phyloP scores from a whole-genome alignment of 208 protist species.

The Leishmania turanica region DNA sequence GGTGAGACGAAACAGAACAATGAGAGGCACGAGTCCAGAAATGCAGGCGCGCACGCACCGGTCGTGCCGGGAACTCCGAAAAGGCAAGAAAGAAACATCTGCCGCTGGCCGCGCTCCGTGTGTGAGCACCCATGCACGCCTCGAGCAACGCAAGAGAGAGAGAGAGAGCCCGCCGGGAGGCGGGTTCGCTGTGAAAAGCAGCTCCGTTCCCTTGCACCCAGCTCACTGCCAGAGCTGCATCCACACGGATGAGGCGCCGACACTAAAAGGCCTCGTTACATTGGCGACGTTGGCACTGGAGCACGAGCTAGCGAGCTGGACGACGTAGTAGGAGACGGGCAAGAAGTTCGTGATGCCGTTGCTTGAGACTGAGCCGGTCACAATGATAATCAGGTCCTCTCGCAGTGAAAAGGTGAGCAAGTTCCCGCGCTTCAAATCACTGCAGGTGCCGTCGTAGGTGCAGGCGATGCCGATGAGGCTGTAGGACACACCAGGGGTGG shows the following conservation, averaged over 20 bases:
- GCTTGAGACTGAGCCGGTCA: constrained; percentile 15
- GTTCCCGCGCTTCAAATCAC: constrained; percentile 5
- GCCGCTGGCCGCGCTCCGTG: background rate
- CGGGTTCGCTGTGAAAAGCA: background rate
- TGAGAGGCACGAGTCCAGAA: background rate
- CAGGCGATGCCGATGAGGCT: constrained; percentile 19
- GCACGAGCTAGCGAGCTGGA: constrained; percentile 11
- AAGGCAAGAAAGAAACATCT: background rate
- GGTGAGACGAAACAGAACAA: background rate
- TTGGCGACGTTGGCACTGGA: constrained; percentile 8
- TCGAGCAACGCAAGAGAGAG: background rate
- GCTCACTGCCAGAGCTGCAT: constrained; percentile 2
- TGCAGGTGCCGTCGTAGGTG: constrained; percentile 14
- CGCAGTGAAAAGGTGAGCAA: constrained; percentile 9
- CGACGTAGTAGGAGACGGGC: constrained; percentile 22
- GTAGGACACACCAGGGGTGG: constrained; percentile 19
- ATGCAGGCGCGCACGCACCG: constrained; percentile 6
- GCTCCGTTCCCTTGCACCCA: background rate
- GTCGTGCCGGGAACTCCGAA: background rate
- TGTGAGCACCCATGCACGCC: background rate
- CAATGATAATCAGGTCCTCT: constrained; percentile 16
- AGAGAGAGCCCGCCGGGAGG: no score
- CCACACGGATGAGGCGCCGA: constrained; percentile 9
- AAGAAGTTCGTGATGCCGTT: constrained; percentile 24
- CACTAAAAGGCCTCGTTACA: constrained; percentile 14